A percentile compares a stretch with the other conserved stretches of the same genome.
Evolutionary conservation across 2,329 filamentous ascomycete species (phyloP).

Genomic region (Lecanicillium sp.): DNA sequence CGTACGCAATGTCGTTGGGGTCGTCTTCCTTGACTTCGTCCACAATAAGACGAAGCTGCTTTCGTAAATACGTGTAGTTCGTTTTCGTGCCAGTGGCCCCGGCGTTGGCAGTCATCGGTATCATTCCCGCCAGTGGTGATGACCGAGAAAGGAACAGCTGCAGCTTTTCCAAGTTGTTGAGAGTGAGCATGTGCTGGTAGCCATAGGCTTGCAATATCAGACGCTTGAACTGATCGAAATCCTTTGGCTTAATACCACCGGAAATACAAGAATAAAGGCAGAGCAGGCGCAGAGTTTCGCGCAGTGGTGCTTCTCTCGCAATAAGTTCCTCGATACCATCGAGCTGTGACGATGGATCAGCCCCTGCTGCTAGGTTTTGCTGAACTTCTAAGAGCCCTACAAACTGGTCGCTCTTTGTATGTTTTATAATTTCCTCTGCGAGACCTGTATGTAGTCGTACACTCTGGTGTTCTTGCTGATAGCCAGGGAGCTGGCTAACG

Average conservation of each 20-base stretch:
- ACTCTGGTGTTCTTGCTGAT: constrained; percentile 89
- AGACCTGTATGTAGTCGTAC: constrained; percentile 88
- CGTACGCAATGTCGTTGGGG: constrained; percentile 93
- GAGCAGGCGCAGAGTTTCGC: constrained; percentile 75
- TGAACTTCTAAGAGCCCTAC: constrained; percentile 85
- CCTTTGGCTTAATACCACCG: constrained; percentile 80
- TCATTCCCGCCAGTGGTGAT: constrained; percentile 73
- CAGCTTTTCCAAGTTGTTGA: constrained; percentile 82
- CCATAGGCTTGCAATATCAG: constrained; percentile 89
- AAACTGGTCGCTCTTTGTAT: constrained; percentile 85
- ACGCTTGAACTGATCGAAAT: constrained; percentile 83
- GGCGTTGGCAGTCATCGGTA: constrained; percentile 60
- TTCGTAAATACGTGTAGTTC: constrained; percentile 84
- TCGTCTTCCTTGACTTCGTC: constrained; percentile 96
- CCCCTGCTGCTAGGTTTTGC: constrained; percentile 86
- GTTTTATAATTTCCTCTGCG: constrained; percentile 91
- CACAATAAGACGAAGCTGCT: constrained; percentile 80
- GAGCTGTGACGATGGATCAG: constrained; percentile 82
- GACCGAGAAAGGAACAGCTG: constrained; percentile 75
- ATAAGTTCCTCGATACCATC: constrained; percentile 94
- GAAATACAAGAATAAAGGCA: constrained; percentile 89
- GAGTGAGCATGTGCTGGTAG: constrained; percentile 87
- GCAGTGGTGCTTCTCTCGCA: constrained; percentile 71
- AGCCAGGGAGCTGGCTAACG: constrained; percentile 85
- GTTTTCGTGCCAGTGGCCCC: constrained; percentile 63